phyloP scores from a whole-genome alignment of 805 yeast genomes.

The Ogataea minuta region DNA sequence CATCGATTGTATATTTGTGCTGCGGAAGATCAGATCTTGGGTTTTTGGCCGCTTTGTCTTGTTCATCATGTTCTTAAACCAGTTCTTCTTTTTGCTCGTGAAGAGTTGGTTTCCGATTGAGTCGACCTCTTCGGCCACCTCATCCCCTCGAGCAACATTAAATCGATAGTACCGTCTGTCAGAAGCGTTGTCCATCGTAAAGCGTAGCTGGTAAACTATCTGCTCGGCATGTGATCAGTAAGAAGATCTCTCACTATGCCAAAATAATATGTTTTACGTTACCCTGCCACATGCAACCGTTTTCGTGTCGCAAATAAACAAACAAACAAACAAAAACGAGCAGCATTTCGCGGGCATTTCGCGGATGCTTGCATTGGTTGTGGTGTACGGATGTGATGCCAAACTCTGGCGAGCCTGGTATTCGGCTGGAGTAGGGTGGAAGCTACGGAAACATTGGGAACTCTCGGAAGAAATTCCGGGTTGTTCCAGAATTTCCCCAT shows the following conservation, averaged over 20 bases:
- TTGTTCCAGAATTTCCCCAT: too few species aligned
- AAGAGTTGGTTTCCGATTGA: slow-evolving; percentile 12
- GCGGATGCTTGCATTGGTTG: too few species aligned
- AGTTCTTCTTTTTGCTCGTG: slow-evolving; percentile 11
- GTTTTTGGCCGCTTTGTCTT: slow-evolving; percentile 5
- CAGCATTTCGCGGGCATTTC: too few species aligned
- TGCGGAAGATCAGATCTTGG: slow-evolving; percentile 11
- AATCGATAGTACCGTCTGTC: slow-evolving; percentile 10
- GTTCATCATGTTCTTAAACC: slow-evolving; percentile 8
- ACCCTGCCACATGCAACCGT: slow-evolving; percentile 7
- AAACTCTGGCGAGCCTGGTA: too few species aligned
- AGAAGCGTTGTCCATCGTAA: not conserved
- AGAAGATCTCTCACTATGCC: not conserved
- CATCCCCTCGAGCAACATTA: slow-evolving; percentile 8
- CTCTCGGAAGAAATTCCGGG: too few species aligned
- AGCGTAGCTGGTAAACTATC: too few species aligned
- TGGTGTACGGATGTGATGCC: too few species aligned
- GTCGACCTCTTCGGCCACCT: not conserved
- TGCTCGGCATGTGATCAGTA: not conserved
- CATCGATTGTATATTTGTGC: slow-evolving; percentile 23
- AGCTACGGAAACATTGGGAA: too few species aligned
- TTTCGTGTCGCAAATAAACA: slow-evolving; percentile 11
- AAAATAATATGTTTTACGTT: not conserved
- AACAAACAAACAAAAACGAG: too few species aligned
- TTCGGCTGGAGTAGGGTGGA: too few species aligned